Evolutionary conservation across 2,329 filamentous ascomycete species (phyloP), one percentile per base, ranked within the genome.

Genomic region (Pseudogymnoascus sp.): DNA sequence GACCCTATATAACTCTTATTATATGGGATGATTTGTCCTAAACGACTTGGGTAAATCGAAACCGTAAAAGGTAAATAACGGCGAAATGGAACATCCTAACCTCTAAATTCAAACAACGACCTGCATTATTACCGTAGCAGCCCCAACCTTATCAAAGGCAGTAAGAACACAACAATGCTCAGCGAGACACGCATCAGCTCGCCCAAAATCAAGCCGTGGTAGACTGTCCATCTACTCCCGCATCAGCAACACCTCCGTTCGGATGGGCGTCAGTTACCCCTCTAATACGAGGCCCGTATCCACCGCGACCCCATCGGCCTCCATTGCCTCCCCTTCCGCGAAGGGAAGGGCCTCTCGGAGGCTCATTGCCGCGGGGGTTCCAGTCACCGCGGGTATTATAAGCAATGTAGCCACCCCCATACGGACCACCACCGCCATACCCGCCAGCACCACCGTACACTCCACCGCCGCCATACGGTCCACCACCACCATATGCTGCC

Each of bases 321-420:
- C 51, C 29, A 16, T 57, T 34, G n/a, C 51, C 29, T 12, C 51
- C 51, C 16, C 51, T 57, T 14, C 51, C 51, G 10, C 51, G 51
- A 11, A 57, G 16, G 16, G 51, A 57, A 34, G 51, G 51, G n/a
- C 51, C 51, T 34, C 51, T 57, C 29, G 29, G 51, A 3, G 29
- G 51, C 51, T 57, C 51, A 34, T 57, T 57, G 16, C 51, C 51
- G n/a, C 51, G 51, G 11, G 51, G n/a, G 6, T 57, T 57, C 51
- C 26, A 57, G 29, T 57, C 51, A 3, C 51, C 51, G 51, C 51
- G 29, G 29, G 51, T 34, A 2, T 57, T 57, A 21, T 57, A 57
- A 34, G 51, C 34, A 21, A 57, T 57, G 8, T 57, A 57, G n/a
- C 39, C 60, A 34, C 26, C 39, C 3, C 36, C 60, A 40, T 42